Conservation (phyloP, 2,329 filamentous ascomycete species). For the Thelonectria olida region DNA sequence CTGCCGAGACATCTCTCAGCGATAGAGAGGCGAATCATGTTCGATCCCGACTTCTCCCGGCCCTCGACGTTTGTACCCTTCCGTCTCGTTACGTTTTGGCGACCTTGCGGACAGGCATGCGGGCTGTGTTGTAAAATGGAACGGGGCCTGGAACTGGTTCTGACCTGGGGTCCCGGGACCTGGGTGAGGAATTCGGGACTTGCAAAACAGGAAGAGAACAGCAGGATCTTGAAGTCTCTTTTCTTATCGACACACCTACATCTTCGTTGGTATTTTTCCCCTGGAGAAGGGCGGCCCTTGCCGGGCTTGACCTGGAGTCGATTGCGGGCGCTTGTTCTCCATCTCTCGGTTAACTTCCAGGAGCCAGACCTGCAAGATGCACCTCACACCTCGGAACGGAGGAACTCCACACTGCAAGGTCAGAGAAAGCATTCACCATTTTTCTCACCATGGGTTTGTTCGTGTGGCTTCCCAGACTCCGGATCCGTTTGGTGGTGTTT, state of each 20-base stretch:
- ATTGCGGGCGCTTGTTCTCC: slow-evolving; percentile 36
- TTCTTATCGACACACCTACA: slow-evolving; percentile 17
- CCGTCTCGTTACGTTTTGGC: slow-evolving; percentile 38
- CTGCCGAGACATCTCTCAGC: slow-evolving; percentile 1
- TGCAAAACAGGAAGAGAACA: neutral
- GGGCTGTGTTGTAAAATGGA: slow-evolving; percentile 23
- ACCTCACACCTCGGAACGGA: slow-evolving; percentile 20
- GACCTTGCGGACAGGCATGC: slow-evolving; percentile 27
- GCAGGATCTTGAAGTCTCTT: slow-evolving; percentile 5
- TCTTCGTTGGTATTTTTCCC: slow-evolving; percentile 9
- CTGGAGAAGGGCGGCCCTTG: slow-evolving; percentile 10
- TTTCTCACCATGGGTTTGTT: neutral
- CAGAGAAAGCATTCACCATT: neutral
- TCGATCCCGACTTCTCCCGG: slow-evolving; percentile 36
- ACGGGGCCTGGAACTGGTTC: slow-evolving; percentile 16
- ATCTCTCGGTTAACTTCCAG: slow-evolving; percentile 40
- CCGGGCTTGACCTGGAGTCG: slow-evolving; percentile 12
- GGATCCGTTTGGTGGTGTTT: neutral
- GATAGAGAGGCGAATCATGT: neutral
- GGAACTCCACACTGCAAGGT: slow-evolving; percentile 8
- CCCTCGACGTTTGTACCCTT: slow-evolving; percentile 7
- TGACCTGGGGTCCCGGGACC: slow-evolving; percentile 16
- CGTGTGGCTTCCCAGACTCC: neutral
- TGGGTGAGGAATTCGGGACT: neutral
- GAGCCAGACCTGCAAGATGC: slow-evolving; percentile 26